These are phyloP conservation scores for Trametes punicea DNA, from an alignment of 768 basidiomycete species.

Conservation along the genomic window DNA sequence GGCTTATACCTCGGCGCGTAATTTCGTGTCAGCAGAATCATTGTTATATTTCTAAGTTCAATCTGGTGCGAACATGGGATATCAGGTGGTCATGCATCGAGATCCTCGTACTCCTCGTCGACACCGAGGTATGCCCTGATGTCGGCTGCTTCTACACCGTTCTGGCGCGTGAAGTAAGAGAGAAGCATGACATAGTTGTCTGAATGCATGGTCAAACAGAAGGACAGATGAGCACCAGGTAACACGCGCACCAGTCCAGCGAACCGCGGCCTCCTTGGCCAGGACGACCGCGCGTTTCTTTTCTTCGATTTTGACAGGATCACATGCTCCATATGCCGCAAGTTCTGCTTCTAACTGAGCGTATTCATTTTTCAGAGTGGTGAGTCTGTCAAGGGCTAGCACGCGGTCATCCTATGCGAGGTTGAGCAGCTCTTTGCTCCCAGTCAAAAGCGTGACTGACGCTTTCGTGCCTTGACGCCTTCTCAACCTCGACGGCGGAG, in stretches of 20 bases:
- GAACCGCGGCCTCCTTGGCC: constrained; percentile 77
- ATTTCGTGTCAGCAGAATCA: background rate
- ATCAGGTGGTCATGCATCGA: constrained; percentile 24
- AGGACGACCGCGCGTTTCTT: constrained; percentile 68
- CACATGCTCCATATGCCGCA: constrained; percentile 74
- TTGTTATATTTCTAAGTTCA: no score
- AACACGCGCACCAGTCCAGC: constrained; percentile 80
- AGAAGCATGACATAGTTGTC: constrained; percentile 71
- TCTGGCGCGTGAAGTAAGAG: constrained; percentile 63
- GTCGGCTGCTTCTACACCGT: constrained; percentile 54
- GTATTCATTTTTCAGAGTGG: constrained; percentile 46
- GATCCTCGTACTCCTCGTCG: constrained; percentile 75
- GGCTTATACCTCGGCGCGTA: no score
- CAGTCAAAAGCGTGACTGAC: constrained; percentile 36
- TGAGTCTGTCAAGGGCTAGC: constrained; percentile 48
- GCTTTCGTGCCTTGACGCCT: constrained; percentile 51
- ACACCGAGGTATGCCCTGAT: constrained; percentile 65
- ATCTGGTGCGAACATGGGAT: no score
- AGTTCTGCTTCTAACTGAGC: constrained; percentile 62
- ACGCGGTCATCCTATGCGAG: constrained; percentile 53
- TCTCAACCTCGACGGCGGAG: constrained; percentile 48
- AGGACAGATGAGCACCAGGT: background rate
- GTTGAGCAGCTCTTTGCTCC: background rate
- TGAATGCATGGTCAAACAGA: no score
- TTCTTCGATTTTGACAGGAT: constrained; percentile 78